These are phyloP conservation scores for Trichoderma sp. DNA, from an alignment of 2,329 filamentous ascomycete species.

Conservation along the genomic window DNA sequence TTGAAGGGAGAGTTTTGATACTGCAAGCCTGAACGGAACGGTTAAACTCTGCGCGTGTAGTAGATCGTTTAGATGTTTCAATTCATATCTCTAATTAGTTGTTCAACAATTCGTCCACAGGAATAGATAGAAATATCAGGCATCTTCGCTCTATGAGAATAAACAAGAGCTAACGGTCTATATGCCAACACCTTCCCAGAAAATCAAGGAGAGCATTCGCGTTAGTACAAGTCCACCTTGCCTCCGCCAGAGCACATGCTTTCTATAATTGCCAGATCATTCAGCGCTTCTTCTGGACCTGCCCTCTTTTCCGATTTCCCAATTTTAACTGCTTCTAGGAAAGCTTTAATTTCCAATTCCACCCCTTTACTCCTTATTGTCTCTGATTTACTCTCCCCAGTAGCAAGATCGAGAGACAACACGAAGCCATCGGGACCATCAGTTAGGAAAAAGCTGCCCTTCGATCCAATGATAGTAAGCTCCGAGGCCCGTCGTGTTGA, in stretches of 20 bases:
- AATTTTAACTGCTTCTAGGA: neutral
- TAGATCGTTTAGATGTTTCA: no score
- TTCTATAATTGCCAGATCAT: slow-evolving; percentile 9
- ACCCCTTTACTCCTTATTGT: neutral
- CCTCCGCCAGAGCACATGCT: slow-evolving; percentile 9
- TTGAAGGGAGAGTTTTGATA: no score
- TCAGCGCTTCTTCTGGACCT: slow-evolving; percentile 11
- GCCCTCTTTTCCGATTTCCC: neutral
- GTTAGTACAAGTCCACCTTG: neutral
- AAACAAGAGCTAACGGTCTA: neutral
- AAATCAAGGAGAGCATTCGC: neutral
- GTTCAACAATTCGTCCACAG: neutral
- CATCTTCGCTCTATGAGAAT: neutral
- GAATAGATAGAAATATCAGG: neutral
- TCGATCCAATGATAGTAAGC: neutral
- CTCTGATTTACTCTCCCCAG: slow-evolving; percentile 2
- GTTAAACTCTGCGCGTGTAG: no score
- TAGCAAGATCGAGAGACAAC: neutral
- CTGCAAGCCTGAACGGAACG: no score
- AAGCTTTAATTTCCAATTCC: slow-evolving; percentile 6
- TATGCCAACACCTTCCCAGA: neutral
- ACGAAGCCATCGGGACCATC: neutral
- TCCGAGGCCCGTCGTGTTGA: neutral
- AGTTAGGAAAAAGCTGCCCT: slow-evolving; percentile 1
- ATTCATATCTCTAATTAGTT: neutral